Evolutionary conservation across 2,329 filamentous ascomycete species (phyloP), one percentile per base, ranked within the genome.

Genomic region (Colletotrichum truncatum): DNA sequence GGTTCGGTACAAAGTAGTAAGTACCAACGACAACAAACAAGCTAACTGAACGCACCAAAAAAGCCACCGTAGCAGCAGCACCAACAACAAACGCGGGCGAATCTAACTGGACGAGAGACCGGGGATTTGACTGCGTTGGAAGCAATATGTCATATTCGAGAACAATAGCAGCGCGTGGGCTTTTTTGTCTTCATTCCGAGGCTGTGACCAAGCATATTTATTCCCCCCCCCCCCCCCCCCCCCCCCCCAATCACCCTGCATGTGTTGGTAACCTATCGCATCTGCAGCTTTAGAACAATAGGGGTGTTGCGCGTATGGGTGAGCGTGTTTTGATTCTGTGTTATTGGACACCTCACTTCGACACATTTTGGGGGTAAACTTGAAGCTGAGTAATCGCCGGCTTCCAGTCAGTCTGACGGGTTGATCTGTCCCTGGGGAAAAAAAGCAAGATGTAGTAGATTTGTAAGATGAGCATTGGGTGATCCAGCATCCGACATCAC

Each of bases 211-310:
- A 49, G 43, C 43, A 48, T 43, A 43, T 28, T 23, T 41, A 14
- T 28, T n/a, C 32, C 14, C 10, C 34, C 21, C 46, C n/a, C n/a
- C n/a, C n/a, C n/a, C n/a, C n/a, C n/a, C n/a, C n/a, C n/a, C n/a
- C n/a, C n/a, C n/a, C n/a, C n/a, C n/a, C n/a, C n/a, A n/a, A 54
- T 54, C 55, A 60, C 32, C 61, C 16, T 61, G 46, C 61, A 61
- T 64, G 25, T 54, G 46, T 61, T 12, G 61, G 46, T 61, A 64
- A 48, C 46, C 56, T 61, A 64, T 64, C 56, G 55, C 43, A 16
- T 16, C 41, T 32, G 43, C 43, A 26, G 52, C 4, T 12, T 28
- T 14, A 16, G 38, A 18, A 46, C 36, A 9, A 32, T 18, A 3
- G 14, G 30, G 4, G 21, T 11, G 21, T 5, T 14, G 10, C n/a